phyloP scores from a whole-genome alignment of 176 grass and related monocot species.

The Dendrocalamus sinicus region DNA sequence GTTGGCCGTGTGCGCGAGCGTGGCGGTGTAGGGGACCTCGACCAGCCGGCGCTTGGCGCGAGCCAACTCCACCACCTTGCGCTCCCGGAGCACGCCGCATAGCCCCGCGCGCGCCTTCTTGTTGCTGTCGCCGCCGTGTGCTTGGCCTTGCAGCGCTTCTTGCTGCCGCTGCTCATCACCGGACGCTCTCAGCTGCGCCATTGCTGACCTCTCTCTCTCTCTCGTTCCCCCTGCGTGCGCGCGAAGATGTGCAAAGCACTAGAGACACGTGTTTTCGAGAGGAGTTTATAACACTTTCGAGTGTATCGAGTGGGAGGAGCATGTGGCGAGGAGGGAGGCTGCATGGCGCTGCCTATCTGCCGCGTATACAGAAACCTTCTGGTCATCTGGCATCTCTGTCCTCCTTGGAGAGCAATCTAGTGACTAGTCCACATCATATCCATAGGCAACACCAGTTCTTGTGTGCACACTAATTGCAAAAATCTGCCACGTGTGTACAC shows the following conservation, averaged over 20 bases:
- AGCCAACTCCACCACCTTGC: conserved; percentile 60
- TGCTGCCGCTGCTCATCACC: conserved; percentile 20
- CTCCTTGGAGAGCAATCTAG: neutral
- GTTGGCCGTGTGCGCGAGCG: conserved; percentile 73
- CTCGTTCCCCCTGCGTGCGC: too few species aligned
- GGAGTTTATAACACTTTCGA: neutral
- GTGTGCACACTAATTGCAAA: too few species aligned
- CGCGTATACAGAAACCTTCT: conserved; percentile 33
- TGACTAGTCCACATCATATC: neutral
- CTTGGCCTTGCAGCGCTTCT: neutral
- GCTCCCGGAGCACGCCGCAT: conserved; percentile 66
- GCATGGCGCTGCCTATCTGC: neutral
- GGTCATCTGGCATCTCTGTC: too few species aligned
- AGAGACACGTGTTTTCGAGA: neutral
- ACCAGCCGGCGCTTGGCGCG: conserved; percentile 71
- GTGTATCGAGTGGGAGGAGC: neutral
- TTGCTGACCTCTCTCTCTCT: neutral
- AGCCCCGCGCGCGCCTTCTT: conserved; percentile 66
- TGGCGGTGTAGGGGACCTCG: conserved; percentile 85
- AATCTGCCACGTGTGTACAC: too few species aligned
- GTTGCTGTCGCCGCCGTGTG: conserved; percentile 17
- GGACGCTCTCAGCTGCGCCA: conserved; percentile 44
- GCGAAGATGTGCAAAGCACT: neutral
- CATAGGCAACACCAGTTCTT: too few species aligned
- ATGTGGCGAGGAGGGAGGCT: conserved; percentile 36